Evolutionary conservation across 768 basidiomycete species (phyloP), one percentile per base, ranked within the genome.

Genomic region (Kwoniella heveanensis): DNA sequence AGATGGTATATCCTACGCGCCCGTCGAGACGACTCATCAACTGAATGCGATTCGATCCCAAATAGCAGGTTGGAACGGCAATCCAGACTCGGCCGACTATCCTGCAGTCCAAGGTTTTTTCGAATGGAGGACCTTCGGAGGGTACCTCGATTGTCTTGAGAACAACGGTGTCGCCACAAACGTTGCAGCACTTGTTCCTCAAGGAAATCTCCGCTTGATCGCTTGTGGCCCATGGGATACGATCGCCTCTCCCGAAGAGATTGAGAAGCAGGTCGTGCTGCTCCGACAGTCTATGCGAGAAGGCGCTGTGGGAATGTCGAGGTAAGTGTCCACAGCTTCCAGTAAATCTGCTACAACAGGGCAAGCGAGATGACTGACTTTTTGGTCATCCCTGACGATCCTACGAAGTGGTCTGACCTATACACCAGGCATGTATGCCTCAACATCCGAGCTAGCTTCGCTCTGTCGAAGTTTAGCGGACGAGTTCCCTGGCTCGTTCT

Each of bases 401-500:
- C n/a, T n/a, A n/a, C 21, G 26, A 13, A 67, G 65, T 53, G 77
- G 77, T 49, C 64, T 79, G 39, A 79, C 77, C 8, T 79, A 79
- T 55, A 76, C 74, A 3, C 77, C 77, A 15, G 77, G 77, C 21
- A 79, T 79, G 77, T 79, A 79, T 67, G 77, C 77, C 10, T 71
- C 72, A 12, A 72, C 67, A 12, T 69, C 70, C 13, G 77, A 79
- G 59, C 66, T 79, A 2, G 69, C 65, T 1, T 59, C 57, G 0
- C 57, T 79, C 1, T 79, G 76, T 54, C 24, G 62, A 25, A 47
- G 54, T 1, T 62, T 79, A 5, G 64, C 68, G 10, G 32, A 62
- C n/a, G 65, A 67, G 29, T 75, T 55, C 49, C 74, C 74, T 10
- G 70, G 74, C 5, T 65, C 77, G 2, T 77, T 66, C 59, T 79